phyloP scores from a whole-genome alignment of 805 yeast genomes.

The Isabelozyma heimii region DNA sequence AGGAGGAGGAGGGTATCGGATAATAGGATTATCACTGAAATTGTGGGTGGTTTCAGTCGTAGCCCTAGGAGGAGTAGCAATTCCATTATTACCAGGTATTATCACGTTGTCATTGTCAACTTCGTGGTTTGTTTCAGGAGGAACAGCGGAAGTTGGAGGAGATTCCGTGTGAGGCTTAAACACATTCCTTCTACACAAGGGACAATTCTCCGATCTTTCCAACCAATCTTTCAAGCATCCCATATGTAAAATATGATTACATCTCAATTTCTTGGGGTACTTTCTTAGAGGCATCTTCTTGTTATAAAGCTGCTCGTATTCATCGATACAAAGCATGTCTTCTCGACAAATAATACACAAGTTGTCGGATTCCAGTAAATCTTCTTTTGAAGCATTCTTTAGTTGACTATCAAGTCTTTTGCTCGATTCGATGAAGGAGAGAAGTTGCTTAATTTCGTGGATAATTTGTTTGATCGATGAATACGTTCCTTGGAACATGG shows the following conservation, averaged over 20 bases:
- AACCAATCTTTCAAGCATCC: slow-evolving; percentile 93
- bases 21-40: background rate
- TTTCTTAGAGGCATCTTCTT: slow-evolving; percentile 30
- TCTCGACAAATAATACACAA: slow-evolving; percentile 89
- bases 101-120: background rate
- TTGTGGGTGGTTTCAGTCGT: slow-evolving; percentile 1
- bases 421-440: slow-evolving; percentile 52
- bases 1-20: background rate
- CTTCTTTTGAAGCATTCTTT: slow-evolving; percentile 58
- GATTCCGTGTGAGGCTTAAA: slow-evolving; percentile 13
- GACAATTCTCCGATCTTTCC: slow-evolving; percentile 89
- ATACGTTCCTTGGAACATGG: slow-evolving; percentile 44
- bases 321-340: slow-evolving; percentile 60
- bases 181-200: slow-evolving; percentile 80
- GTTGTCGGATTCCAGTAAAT: slow-evolving; percentile 56
- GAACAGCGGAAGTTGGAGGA: background rate
- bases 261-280: slow-evolving; percentile 71
- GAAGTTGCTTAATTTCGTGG: slow-evolving; percentile 39
- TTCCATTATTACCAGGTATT: slow-evolving; percentile 1
- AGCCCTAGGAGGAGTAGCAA: slow-evolving; percentile 5
- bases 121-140: background rate
- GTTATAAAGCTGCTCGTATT: slow-evolving; percentile 22
- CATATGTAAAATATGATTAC: slow-evolving; percentile 86
- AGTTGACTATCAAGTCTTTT: slow-evolving; percentile 64
- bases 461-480: slow-evolving; percentile 33